A percentile compares a stretch with the other conserved stretches of the same genome.
phyloP scores from a whole-genome alignment of 768 basidiomycete genomes.

The Lentinula raphanica region DNA sequence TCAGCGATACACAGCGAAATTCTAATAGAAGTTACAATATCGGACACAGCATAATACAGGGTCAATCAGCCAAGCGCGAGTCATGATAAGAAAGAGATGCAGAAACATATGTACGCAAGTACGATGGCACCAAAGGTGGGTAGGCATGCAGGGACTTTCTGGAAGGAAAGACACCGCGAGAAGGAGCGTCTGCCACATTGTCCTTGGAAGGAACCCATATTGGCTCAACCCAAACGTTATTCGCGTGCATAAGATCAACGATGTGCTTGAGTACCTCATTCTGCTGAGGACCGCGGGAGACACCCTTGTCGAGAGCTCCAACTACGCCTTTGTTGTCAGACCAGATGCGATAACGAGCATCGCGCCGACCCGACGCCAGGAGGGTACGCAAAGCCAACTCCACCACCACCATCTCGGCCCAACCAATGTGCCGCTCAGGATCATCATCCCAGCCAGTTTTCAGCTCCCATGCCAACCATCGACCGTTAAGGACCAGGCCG shows the following conservation, averaged over 20 bases:
- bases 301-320: conserved; percentile 21
- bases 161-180: conserved; percentile 19
- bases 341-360: conserved; percentile 23
- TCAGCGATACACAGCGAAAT: no score
- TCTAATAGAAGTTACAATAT: no score
- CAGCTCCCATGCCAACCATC: conserved; percentile 38
- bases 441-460: conserved; percentile 21
- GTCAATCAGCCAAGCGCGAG: conserved; percentile 4
- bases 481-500: conserved; percentile 27
- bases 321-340: conserved; percentile 41
- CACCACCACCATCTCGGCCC: conserved; percentile 41
- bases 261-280: conserved; percentile 25
- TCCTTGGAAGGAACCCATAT: conserved; percentile 25
- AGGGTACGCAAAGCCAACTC: conserved; percentile 34
- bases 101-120: background rate
- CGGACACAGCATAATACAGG: no score
- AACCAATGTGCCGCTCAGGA: conserved; percentile 30
- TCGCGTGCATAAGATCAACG: conserved; percentile 14
- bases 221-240: conserved; percentile 19
- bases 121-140: background rate
- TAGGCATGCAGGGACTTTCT: conserved; percentile 7
- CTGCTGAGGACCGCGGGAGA: conserved; percentile 20
- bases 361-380: conserved; percentile 16
- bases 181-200: conserved; percentile 31
- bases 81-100: background rate